Conservation (phyloP, 768 basidiomycete species). For the Cytidiella melzeri region DNA sequence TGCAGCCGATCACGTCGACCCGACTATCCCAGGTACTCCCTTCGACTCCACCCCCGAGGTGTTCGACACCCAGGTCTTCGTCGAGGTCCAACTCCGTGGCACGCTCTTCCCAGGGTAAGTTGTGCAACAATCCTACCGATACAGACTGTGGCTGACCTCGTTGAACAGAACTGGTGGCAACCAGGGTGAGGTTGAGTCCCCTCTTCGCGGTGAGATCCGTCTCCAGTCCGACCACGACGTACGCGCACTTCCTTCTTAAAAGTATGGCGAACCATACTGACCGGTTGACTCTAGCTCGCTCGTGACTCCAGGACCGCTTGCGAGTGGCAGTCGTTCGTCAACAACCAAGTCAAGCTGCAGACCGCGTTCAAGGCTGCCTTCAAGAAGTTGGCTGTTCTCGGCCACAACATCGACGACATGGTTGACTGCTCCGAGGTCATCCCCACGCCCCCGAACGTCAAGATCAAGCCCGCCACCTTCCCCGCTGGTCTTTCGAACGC, state of each 20-base stretch:
- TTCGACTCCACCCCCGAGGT: slow-evolving; percentile 24
- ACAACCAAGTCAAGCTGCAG: slow-evolving; percentile 18
- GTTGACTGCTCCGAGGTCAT: slow-evolving; percentile 24
- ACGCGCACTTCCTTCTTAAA: background rate
- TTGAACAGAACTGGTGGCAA: background rate
- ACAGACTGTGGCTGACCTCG: background rate
- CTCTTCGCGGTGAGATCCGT: slow-evolving; percentile 28
- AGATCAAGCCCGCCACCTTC: slow-evolving; percentile 5
- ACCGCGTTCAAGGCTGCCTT: slow-evolving; percentile 14
- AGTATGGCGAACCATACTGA: background rate
- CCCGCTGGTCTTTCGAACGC: slow-evolving; percentile 18
- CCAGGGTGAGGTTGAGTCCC: slow-evolving; percentile 11
- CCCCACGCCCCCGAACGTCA: slow-evolving; percentile 10
- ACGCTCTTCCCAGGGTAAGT: slow-evolving; percentile 23
- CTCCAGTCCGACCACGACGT: slow-evolving; percentile 27
- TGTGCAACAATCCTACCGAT: background rate
- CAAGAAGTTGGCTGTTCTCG: slow-evolving; percentile 18
- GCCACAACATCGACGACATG: slow-evolving; percentile 14
- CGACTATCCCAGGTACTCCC: slow-evolving; percentile 20
- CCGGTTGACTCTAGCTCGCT: background rate
- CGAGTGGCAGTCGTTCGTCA: slow-evolving; percentile 13
- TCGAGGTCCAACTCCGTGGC: slow-evolving; percentile 13
- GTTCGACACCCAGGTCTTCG: slow-evolving; percentile 27
- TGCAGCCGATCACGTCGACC: slow-evolving; percentile 23
- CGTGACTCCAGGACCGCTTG: slow-evolving; percentile 13